phyloP scores from a whole-genome alignment of 148 eudicot genomes.

The Fagopyrum homotropicum region DNA sequence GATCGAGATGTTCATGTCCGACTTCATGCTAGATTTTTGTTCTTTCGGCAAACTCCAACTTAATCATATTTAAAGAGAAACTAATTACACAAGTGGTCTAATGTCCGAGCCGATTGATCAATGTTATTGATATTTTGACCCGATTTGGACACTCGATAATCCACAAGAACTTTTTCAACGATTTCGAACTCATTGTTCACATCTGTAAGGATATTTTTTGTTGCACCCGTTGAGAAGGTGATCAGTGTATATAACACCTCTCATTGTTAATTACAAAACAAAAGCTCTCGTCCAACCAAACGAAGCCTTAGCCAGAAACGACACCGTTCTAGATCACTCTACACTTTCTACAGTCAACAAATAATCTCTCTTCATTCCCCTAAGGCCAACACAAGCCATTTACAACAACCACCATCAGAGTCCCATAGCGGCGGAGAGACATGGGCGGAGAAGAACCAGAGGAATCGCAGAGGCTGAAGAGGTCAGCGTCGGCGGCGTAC shows the following conservation, averaged over 20 bases:
- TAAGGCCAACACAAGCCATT: background rate
- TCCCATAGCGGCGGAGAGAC: constrained; percentile 6
- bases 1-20: too few species aligned
- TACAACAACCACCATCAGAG: background rate
- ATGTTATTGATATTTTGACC: too few species aligned
- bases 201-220: too few species aligned
- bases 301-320: background rate
- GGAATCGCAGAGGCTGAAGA: constrained; percentile 64
- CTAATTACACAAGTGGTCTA: too few species aligned
- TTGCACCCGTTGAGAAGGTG: too few species aligned
- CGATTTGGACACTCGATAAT: too few species aligned
- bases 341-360: background rate
- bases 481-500: constrained; percentile 63
- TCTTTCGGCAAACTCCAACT: too few species aligned
- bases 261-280: background rate
- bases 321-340: constrained; percentile 7
- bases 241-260: background rate
- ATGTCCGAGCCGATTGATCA: too few species aligned
- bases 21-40: too few species aligned
- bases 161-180: too few species aligned
- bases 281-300: background rate
- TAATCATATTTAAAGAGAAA: too few species aligned
- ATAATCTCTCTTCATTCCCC: background rate
- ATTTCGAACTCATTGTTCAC: too few species aligned
- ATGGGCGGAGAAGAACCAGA: constrained; percentile 44